These are phyloP conservation scores for Sabuloglossum arenarium DNA, from an alignment of 495 filamentous ascomycete genomes.

Conservation along the genomic window DNA sequence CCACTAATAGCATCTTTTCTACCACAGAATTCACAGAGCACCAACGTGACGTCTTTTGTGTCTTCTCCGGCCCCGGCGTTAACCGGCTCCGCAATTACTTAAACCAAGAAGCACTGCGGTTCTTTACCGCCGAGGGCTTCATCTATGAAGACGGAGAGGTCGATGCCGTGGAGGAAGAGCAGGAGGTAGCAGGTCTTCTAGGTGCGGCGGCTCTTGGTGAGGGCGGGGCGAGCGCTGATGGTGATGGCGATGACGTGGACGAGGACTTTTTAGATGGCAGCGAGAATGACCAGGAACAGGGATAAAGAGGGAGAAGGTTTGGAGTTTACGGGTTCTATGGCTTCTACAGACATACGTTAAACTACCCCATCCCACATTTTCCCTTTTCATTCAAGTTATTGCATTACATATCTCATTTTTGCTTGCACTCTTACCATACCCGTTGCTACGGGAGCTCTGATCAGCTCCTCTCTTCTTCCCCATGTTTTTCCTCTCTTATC, in stretches of 20 bases:
- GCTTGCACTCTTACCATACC: no score
- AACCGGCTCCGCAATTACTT: constrained; percentile 53
- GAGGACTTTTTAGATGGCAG: background rate
- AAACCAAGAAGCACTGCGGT: constrained; percentile 25
- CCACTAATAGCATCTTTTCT: background rate
- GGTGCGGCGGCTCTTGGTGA: constrained; percentile 7
- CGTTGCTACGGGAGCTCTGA: no score
- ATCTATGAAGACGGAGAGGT: constrained; percentile 6
- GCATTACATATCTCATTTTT: no score
- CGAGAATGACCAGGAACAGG: background rate
- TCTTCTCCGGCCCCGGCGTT: constrained; percentile 84
- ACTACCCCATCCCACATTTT: no score
- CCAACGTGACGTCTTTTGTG: constrained; percentile 88
- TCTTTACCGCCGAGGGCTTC: constrained; percentile 1
- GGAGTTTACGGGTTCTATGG: background rate
- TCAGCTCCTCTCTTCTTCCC: no score
- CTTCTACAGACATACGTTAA: no score
- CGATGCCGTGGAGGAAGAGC: constrained; percentile 6
- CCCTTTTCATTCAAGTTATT: no score
- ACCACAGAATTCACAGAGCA: constrained; percentile 74
- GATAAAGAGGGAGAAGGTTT: background rate
- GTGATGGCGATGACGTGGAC: constrained; percentile 1
- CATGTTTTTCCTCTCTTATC: no score
- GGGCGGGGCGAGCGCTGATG: constrained; percentile 12
- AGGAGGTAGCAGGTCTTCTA: constrained; percentile 18